These are phyloP conservation scores for Malassezia dermatis DNA, from an alignment of 1,284 basidiomycete species.

Conservation along the genomic window DNA sequence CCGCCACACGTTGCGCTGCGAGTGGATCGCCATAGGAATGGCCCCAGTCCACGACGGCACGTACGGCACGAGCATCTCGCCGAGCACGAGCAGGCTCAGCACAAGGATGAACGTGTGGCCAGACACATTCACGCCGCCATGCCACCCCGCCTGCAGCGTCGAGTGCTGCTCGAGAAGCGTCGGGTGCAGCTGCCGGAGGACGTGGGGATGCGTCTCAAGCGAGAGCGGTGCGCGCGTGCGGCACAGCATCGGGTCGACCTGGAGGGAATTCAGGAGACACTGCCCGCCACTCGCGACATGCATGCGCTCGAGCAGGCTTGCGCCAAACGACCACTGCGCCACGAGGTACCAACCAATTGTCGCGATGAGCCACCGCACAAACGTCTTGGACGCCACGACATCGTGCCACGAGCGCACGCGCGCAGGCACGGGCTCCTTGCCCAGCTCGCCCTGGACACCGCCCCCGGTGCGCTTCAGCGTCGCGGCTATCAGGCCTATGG, in stretches of 20 bases:
- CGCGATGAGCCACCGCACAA: conserved; percentile 16
- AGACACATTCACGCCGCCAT: conserved; percentile 80
- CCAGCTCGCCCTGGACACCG: conserved; percentile 7
- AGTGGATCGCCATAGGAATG: conserved; percentile 15
- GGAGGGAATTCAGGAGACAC: conserved; percentile 54
- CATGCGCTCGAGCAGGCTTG: conserved; percentile 66
- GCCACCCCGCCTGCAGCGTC: conserved; percentile 49
- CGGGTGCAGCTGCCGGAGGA: conserved; percentile 13
- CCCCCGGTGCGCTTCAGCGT: conserved; percentile 3
- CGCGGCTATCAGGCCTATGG: conserved; percentile 18
- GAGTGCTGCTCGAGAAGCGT: conserved; percentile 37
- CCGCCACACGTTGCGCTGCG: conserved; percentile 17
- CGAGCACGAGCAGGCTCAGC: conserved; percentile 67
- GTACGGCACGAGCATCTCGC: conserved; percentile 59
- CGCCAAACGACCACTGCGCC: conserved; percentile 85
- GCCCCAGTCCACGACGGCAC: conserved; percentile 26
- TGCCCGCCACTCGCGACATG: conserved; percentile 67
- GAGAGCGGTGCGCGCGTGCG: conserved; percentile 21
- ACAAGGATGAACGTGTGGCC: conserved; percentile 88
- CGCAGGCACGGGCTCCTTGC: not conserved
- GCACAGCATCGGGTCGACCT: conserved; percentile 22
- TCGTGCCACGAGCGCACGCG: not conserved
- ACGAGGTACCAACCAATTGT: conserved; percentile 25
- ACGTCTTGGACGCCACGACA: not conserved
- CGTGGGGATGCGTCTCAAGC: conserved; percentile 15